Percentiles rank a stretch among this genome's conserved stretches.
Evolutionary conservation across 768 basidiomycete genomes (phyloP).

Genomic region (Heimioporus sp.): DNA sequence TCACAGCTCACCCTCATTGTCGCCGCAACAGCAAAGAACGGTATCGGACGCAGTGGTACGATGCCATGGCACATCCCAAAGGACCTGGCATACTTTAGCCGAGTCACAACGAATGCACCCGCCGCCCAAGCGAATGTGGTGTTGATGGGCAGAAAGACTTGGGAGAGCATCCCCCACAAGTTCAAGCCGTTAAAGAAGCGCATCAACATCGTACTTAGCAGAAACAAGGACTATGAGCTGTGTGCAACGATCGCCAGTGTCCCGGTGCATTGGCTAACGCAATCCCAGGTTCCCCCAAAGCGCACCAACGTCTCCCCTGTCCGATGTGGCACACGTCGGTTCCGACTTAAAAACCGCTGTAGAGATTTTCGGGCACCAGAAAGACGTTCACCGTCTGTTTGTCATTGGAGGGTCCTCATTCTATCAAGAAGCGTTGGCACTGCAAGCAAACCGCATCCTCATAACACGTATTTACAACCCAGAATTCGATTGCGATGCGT

Average conservation of each 20-base stretch:
- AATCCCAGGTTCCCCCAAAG: slow-evolving; percentile 12
- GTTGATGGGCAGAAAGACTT: slow-evolving; percentile 95
- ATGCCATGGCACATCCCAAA: slow-evolving; percentile 89
- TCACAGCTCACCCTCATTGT: slow-evolving; percentile 86
- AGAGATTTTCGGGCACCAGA: slow-evolving; percentile 6
- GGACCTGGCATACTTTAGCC: slow-evolving; percentile 93
- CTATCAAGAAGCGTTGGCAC: slow-evolving; percentile 64
- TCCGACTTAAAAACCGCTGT: slow-evolving; percentile 20
- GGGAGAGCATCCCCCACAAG: slow-evolving; percentile 91
- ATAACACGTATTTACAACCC: slow-evolving; percentile 81
- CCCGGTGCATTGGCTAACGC: slow-evolving; percentile 6
- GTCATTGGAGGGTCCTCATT: slow-evolving; percentile 91
- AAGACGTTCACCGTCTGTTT: slow-evolving; percentile 58
- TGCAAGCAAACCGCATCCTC: slow-evolving; percentile 74
- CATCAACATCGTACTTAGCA: slow-evolving; percentile 75
- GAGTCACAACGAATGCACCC: slow-evolving; percentile 64
- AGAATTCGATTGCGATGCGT: slow-evolving; percentile 83
- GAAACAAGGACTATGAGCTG: slow-evolving; percentile 58
- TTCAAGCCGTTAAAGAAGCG: slow-evolving; percentile 79
- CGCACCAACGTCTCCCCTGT: not conserved
- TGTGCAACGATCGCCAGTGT: slow-evolving; percentile 35
- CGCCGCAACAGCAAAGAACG: slow-evolving; percentile 83
- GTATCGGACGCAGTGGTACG: slow-evolving; percentile 74
- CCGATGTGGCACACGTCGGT: slow-evolving; percentile 31
- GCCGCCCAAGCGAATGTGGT: slow-evolving; percentile 65